These are phyloP conservation scores for Beverwykella pulmonaria DNA, from an alignment of 495 filamentous ascomycete species.

Conservation along the genomic window DNA sequence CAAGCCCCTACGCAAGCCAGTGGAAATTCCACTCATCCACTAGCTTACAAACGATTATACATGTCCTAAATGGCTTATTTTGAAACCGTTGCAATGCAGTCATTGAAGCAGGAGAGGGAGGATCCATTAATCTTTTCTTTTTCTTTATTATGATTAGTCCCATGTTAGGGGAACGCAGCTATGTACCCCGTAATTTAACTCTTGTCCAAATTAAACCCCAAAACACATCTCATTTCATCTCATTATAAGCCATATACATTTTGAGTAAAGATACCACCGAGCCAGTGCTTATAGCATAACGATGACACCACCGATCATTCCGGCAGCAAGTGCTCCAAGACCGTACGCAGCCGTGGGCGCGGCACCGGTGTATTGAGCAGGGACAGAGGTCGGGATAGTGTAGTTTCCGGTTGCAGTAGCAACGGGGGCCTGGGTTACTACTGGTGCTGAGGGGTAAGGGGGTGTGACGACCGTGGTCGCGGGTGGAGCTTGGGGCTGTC, in stretches of 20 bases:
- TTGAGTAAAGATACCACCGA: background rate
- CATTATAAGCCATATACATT: background rate
- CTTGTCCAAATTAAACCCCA: background rate
- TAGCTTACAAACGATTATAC: too few relatives aligned
- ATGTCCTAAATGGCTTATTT: too few relatives aligned
- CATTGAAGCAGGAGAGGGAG: too few relatives aligned
- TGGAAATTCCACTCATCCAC: too few relatives aligned
- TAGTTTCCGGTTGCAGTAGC: constrained; percentile 9
- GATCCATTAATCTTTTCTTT: background rate
- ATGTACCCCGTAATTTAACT: background rate
- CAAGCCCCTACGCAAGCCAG: too few relatives aligned
- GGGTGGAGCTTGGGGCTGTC: constrained; percentile 1
- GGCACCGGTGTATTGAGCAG: constrained; percentile 27
- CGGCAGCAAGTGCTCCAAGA: constrained; percentile 23
- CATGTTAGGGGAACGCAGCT: background rate
- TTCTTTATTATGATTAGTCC: background rate
- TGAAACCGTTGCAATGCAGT: too few relatives aligned
- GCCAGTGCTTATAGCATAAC: constrained; percentile 21
- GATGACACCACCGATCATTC: constrained; percentile 10
- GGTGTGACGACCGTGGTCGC: background rate
- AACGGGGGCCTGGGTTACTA: constrained; percentile 23
- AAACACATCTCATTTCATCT: background rate
- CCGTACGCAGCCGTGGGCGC: constrained; percentile 9
- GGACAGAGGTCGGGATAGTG: background rate
- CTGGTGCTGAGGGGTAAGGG: background rate